Evolutionary conservation across 148 eudicot species (phyloP), one percentile per base, ranked within the genome.

Genomic region (Vaccinium vitisidaea): DNA sequence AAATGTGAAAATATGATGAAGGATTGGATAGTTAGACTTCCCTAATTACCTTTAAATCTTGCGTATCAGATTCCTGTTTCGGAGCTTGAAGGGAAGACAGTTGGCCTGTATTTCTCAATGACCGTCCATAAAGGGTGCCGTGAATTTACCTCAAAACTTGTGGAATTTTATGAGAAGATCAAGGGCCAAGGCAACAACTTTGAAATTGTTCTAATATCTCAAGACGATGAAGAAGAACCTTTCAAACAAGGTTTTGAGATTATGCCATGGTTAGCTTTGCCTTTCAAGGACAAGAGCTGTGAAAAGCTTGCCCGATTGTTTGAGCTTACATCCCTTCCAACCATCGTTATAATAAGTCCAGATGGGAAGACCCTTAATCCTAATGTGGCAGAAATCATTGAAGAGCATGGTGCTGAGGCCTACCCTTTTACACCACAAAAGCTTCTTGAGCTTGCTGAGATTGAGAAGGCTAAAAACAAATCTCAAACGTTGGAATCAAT

Each of bases 341-440:
- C 96, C 16, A 49, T 95, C 43, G 92, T 91, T 54, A 86, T 93
- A 16, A 65, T 95, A 76, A 95, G 98, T 52, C 93, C 94, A 1
- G 92, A 94, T 89, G 98, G 98, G 46, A 95, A 93, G 82, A 92
- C 94, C 78, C 90, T 93, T 69, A 90, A 92, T 80, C 79, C 86
- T 12, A 93, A 95, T 85, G 96, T 86, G 10, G 91, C 84, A 23
- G 96, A 92, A 53, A 87, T 90, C 19, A 79, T 95, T 30, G 92
- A 92, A 84, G 92, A 93, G 78, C 90, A 92, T 84, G 98, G 98
- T 0, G 63, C 84, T 32, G 77, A 84, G 36, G 96, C 95, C 13
- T 95, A 91, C 84, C 98, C 98, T 58, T 95, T 94, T 85, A 91
- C 95, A 19, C 91, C 93, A 6, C 93, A 94, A 82, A 95, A 86